Evolutionary conservation across 2,329 filamentous ascomycete genomes (phyloP), one percentile per base, ranked within the genome.

Genomic region (Exserohilum rostratum): DNA sequence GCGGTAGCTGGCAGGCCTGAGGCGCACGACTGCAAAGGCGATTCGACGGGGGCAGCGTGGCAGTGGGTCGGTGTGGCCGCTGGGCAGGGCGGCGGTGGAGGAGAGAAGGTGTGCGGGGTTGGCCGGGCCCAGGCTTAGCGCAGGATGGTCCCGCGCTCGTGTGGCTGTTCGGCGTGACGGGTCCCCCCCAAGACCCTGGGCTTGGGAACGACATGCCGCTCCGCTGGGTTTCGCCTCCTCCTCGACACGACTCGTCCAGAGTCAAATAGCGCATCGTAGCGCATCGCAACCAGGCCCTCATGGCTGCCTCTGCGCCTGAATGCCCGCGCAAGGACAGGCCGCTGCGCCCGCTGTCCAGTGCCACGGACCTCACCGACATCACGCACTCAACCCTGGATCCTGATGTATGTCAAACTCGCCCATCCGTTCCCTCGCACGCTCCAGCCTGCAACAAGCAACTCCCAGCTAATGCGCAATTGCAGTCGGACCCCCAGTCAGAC

Each of bases 401-500:
- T n/a, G 61, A 64, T 48, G 61, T 64, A 62, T 44, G 61, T 50
- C 56, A 39, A 47, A 39, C 29, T 39, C 52, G 27, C 25, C n/a
- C n/a, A 29, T 53, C 31, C 51, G 50, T 45, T 4, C 53, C 55
- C 29, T 55, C 44, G 42, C 53, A 45, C 27, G 10, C 50, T 40
- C 52, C 15, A n/a, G n/a, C 53, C 43, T 9, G 31, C 30, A 17
- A 53, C 35, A 35, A 5, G 33, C 10, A 46, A 25, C 44, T 25
- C 13, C 10, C 40, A 53, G 63, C 64, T 68, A 64, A 67, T 55
- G 20, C 37, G 39, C 29, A 15, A 43, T 12, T 61, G 33, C 56
- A 75, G 72, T 70, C 71, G 45, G 72, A 74, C 45, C 65, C 62
- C 17, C 56, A 53, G 29, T 72, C 69, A 40, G 71, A 74, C 55